Evolutionary conservation across 2,329 filamentous ascomycete species (phyloP).

Genomic region (Myriosclerotinia curreyana): DNA sequence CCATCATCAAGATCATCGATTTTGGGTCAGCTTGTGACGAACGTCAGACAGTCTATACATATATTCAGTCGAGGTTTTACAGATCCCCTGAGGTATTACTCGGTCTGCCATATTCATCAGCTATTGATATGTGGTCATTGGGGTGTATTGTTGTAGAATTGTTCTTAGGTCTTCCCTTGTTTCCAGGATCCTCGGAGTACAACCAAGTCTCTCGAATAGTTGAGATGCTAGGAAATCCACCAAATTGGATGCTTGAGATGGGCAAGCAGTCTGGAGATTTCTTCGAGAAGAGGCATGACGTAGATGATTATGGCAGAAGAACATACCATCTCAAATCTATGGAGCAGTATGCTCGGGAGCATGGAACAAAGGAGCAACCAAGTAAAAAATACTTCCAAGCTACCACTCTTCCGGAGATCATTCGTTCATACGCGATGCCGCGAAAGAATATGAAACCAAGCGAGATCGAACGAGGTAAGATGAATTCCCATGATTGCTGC

Average conservation of each 20-base stretch:
- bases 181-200: conserved; percentile 97
- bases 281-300: conserved; percentile 78
- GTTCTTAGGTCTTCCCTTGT: conserved; percentile 89
- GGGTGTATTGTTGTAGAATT: conserved; percentile 98
- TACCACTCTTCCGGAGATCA: conserved; percentile 91
- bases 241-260: conserved; percentile 99
- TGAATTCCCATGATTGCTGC: conserved; percentile 22
- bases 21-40: conserved; percentile 98
- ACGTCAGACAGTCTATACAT: conserved; percentile 97
- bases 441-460: conserved; percentile 98
- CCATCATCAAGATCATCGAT: conserved; percentile 99
- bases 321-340: conserved; percentile 93
- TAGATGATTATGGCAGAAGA: conserved; percentile 88
- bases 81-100: conserved; percentile 92
- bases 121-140: conserved; percentile 99
- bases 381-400: conserved; percentile 99
- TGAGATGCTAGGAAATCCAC: conserved; percentile 95
- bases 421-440: conserved; percentile 96
- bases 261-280: conserved; percentile 97
- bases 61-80: conserved; percentile 98
- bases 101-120: conserved; percentile 95
- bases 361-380: conserved; percentile 94
- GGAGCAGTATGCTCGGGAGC: conserved; percentile 96
- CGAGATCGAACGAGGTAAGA: conserved; percentile 89
- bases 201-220: conserved; percentile 97